Base-by-base conservation (phyloP, 257 asterid species). In the Avicennia marina region DNA sequence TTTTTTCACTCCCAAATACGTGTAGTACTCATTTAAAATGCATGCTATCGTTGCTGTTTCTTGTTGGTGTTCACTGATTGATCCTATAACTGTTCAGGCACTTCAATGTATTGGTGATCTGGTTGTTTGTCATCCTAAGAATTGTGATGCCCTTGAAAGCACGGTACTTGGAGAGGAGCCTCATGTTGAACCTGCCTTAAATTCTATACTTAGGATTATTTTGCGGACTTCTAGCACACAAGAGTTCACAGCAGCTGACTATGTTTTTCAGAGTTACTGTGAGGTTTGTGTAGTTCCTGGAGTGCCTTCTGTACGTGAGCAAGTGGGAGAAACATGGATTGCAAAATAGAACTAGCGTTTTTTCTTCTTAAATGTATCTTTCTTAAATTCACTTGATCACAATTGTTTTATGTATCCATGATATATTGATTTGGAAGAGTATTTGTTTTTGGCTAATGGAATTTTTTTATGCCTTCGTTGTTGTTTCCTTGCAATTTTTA, bases 141-240 rank as follows among this genome's bases (percentile, higher is more conserved):
- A 88, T 67, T 81, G 90, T 6, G 97, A 86, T 68, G 75, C 71
- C 68, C 89, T 91, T 75, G 95, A 90, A 41, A 81, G 80, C 53
- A 85, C 78, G 71, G 77, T 78, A 60, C 95, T 91, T 46, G 98
- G 97, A 20, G 98, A 85, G 75, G 97, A 81, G 65, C 97, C 95
- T 40, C 73, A 81, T 56, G 71, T 71, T 63, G 96, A 91, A 70
- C 86, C 90, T 62, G 95, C 94, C 64, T 66, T 91, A 58, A 88
- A 91, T 78, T 88, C 96, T 49, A 52, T 88, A 34, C 89, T 88
- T 29, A 74, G 94, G 59, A 80, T 88, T 71, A 83, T 83, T 53
- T 67, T 91, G 75, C 87, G 94, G 22, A 77, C 90, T 66, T 75
- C 95, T 27, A 91, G 96, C 63, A 65, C 75, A 71, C 96, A 88